Base-by-base conservation (phyloP, 768 basidiomycete species). In the Tricholoma matsutake region DNA sequence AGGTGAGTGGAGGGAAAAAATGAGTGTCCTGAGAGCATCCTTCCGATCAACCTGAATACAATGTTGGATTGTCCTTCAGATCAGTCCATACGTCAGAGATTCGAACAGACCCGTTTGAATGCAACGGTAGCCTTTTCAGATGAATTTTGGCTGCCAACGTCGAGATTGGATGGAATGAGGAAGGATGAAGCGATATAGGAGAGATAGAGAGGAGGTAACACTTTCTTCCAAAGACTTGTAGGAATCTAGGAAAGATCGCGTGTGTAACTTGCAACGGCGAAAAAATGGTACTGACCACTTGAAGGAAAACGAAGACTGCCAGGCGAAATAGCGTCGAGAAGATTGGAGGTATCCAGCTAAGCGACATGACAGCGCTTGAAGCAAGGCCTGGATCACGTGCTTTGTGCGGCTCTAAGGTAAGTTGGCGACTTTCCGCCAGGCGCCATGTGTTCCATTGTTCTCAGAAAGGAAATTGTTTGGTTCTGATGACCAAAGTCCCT, bases 251-350 rank as follows among this genome's bases (percentile, higher is more conserved):
- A 51, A 29, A 41, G 52, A 37, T 39, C 49, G 20, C 57, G 57
- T 6, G 6, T 29, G 25, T 43, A 28, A 60, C 20, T 35, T 57
- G 45, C 6, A 28, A 31, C 29, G 13, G 22, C 54, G 35, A 16
- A 18, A 2, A 2, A 51, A 29, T 37, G 28, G 39, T 16, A 74
- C 82, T 58, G 58, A 82, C 84, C 32, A 86, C 74, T 64, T 80
- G 71, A 29, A 86, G 76, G 62, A 85, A 86, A 22, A 85, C 37
- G 70, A 79, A 83, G 32, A 72, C 64, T 43, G 71, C 62, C 20
- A 82, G 37, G 41, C 85, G 79, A 69, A 83, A 84, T 29, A 72
- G 65, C 62, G 63, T 69, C 22, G 71, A 76, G 39, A 73, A 34
- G 6, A 73, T 6, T n/a, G 75, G 56, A 4, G 71, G 63, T 11